Evolutionary conservation across 495 filamentous ascomycete genomes (phyloP).

Genomic region (Penicillium cosmopolitanum): DNA sequence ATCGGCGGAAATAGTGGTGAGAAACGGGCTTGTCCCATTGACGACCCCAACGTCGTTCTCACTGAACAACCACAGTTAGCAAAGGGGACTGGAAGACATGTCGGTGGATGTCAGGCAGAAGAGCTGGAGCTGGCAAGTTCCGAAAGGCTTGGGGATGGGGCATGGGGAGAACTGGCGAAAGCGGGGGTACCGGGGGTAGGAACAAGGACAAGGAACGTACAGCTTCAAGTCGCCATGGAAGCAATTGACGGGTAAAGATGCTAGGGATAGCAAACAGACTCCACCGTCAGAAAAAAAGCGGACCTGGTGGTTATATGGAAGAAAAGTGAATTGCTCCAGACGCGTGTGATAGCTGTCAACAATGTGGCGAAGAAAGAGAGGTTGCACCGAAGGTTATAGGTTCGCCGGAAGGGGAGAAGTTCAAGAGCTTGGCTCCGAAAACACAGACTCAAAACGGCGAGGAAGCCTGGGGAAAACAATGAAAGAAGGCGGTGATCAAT

Average conservation of each 20-base stretch:
- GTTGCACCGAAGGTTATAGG: conserved; percentile 24
- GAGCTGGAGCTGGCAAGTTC: conserved; percentile 1
- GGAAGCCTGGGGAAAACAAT: neutral
- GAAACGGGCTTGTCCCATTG: conserved; percentile 35
- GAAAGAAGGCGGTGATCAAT: conserved; percentile 22
- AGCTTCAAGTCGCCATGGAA: conserved; percentile 43
- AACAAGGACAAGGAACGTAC: conserved; percentile 38
- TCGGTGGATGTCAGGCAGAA: neutral
- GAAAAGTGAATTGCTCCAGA: neutral
- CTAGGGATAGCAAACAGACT: conserved; percentile 8
- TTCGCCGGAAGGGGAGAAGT: conserved; percentile 28
- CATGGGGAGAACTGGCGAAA: conserved; percentile 2
- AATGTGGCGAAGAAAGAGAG: conserved; percentile 25
- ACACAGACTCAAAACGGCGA: conserved; percentile 8
- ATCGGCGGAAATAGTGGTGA: conserved; percentile 15
- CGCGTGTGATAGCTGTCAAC: conserved; percentile 25
- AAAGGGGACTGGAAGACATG: conserved; percentile 16
- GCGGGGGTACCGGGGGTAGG: conserved; percentile 14
- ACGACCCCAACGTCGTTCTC: conserved; percentile 39
- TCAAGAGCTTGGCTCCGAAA: conserved; percentile 7
- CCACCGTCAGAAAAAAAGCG: conserved; percentile 11
- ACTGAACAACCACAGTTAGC: conserved; percentile 26
- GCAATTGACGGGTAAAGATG: conserved; percentile 24
- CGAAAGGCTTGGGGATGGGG: neutral
- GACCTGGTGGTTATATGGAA: conserved; percentile 14